Evolutionary conservation across 768 basidiomycete species (phyloP), one percentile per base, ranked within the genome.

Genomic region (Suillus cothurnatus): DNA sequence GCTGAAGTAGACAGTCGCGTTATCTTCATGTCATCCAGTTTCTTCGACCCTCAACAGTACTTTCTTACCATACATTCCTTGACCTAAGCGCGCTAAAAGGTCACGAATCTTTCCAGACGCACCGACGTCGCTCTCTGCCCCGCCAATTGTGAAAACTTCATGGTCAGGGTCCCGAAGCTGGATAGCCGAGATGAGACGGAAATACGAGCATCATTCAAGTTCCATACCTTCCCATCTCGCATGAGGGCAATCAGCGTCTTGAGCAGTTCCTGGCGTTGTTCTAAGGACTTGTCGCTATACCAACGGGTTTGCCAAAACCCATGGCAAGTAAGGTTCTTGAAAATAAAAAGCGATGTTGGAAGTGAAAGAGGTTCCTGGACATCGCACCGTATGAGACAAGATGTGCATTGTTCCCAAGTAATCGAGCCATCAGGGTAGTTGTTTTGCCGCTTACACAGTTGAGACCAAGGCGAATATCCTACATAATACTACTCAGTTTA

Each of bases 351-450:
- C 0, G 91, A 90, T 0, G 91, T 89, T 1, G 94, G 91, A 26
- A 96, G 73, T 1, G 87, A 84, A 21, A 96, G 75, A 0, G 94
- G 92, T 61, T 89, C 83, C 72, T 94, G 1, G 94, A 91, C 94
- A 96, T 95, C 6, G 91, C 93, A 34, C 94, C 94, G 62, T 95
- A 96, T 0, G 94, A 93, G 9, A 95, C 88, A 15, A 95, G 82
- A 67, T 91, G 90, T 3, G 89, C 87, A 68, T 90, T 79, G 50
- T 81, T 77, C 31, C 88, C 89, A 0, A 96, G 80, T 9, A 91
- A 78, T 59, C 86, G 83, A 1, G 85, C 81, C 92, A 95, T 93
- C 8, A 80, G 69, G 0, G 85, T 86, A 0, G 92, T 93, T 52
- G 87, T 81, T 59, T 82, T 82, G 0, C 94, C 93, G 34, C 92